Conservation (phyloP, 495 filamentous ascomycete species). For the Penicillium angulare region DNA sequence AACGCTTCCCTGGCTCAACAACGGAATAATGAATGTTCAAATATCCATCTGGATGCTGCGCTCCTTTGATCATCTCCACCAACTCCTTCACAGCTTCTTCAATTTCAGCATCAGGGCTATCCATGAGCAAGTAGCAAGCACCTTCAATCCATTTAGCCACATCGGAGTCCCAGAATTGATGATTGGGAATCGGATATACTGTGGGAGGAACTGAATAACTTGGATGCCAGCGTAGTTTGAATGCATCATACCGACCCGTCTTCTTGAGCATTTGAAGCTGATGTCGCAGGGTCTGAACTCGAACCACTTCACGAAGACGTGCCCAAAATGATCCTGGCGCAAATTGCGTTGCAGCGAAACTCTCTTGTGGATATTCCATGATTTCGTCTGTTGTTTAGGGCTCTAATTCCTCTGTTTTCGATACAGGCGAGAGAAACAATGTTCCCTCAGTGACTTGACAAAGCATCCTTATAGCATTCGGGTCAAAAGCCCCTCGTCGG, state of each 20-base stretch:
- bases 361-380: slow-evolving; percentile 35
- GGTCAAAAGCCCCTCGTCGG: background rate
- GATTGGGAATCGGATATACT: slow-evolving; percentile 51
- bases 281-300: slow-evolving; percentile 36
- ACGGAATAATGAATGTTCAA: slow-evolving; percentile 60
- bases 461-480: slow-evolving; percentile 5
- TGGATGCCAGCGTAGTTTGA: slow-evolving; percentile 51
- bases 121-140: slow-evolving; percentile 54
- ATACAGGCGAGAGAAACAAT: no score
- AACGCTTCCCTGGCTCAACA: slow-evolving; percentile 49
- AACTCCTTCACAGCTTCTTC: slow-evolving; percentile 53
- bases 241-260: slow-evolving; percentile 56
- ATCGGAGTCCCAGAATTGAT: slow-evolving; percentile 61
- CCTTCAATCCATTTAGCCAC: slow-evolving; percentile 62
- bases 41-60: slow-evolving; percentile 58
- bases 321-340: slow-evolving; percentile 29
- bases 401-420: background rate
- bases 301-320: slow-evolving; percentile 39
- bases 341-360: slow-evolving; percentile 32
- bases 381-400: background rate
- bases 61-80: slow-evolving; percentile 51
- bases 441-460: no score
- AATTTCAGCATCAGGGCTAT: slow-evolving; percentile 43
- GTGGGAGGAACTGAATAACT: slow-evolving; percentile 46
- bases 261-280: slow-evolving; percentile 52